Base-by-base conservation (phyloP, 352 stramenopile genomes). In the Discostella stelligera region DNA sequence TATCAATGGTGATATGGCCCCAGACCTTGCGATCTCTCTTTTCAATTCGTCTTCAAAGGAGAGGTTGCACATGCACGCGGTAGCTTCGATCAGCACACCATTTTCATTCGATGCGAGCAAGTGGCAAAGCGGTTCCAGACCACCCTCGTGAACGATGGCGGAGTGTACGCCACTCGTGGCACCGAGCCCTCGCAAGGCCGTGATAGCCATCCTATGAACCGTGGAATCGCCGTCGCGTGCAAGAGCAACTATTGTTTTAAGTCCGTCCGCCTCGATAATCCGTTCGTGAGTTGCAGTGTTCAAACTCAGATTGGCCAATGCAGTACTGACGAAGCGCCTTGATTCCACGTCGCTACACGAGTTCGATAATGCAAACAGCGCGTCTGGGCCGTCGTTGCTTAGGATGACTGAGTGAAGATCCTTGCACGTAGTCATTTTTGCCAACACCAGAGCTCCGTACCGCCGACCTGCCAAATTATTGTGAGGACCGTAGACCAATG, bases 71-170 rank as follows among this genome's bases (percentile, higher is more conserved):
- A 98, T 82, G 2, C 95, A 95, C 0, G 95, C 96, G 59, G 94
- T 97, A 0, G 96, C 94, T 70, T 98, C 96, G 0, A 95, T 89
- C 9, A 98, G 82, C 37, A 98, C 96, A 75, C 98, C 95, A 9
- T 96, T 83, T 71, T 98, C 95, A 46, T 94, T 77, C 0, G 93
- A 96, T 58, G 94, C 77, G 11, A 98, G 83, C 3, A 98, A 85
- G 48, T 97, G 71, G 23, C 95, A 91, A 11, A 98, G 86, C 16
- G 96, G 95, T 71, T 98, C 95, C 18, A 98, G 82, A 0, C 96
- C 95, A 14, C 96, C 96, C 90, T 98, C 96, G 62, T 98, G 95
- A 3, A 98, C 90, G 61, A 98, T 98, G 80, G 98, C 98, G 65
- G 98, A 92, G 74, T 98, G 98, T 81, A 97, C 97, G 9, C 91